Evolutionary conservation across 352 stramenopile species (phyloP).

Genomic region (Globisporangium mamillatum): DNA sequence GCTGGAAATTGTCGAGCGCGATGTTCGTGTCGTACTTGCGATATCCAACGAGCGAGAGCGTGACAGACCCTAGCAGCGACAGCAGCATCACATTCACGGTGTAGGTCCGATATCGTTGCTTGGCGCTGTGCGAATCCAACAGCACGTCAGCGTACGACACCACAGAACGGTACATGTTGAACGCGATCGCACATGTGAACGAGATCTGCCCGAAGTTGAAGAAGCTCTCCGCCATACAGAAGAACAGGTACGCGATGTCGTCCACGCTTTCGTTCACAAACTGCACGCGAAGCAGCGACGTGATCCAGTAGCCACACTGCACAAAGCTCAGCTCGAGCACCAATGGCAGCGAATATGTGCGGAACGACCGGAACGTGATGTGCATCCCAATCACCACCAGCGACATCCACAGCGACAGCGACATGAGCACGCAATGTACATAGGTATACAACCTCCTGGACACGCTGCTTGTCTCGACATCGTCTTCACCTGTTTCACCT

Average conservation of each 20-base stretch:
- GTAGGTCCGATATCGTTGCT: constrained; percentile 55
- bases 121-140: constrained; percentile 62
- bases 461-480: constrained; percentile 11
- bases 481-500: not conserved
- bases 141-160: constrained; percentile 75
- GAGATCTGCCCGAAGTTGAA: constrained; percentile 82
- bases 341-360: constrained; percentile 68
- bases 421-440: constrained; percentile 71
- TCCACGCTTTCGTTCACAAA: constrained; percentile 39
- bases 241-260: constrained; percentile 51
- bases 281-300: constrained; percentile 57
- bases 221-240: constrained; percentile 72
- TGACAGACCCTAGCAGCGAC: constrained; percentile 55
- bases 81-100: constrained; percentile 68
- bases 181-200: constrained; percentile 74
- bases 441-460: constrained; percentile 54
- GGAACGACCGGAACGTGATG: constrained; percentile 68
- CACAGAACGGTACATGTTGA: constrained; percentile 79
- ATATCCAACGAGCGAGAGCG: constrained; percentile 56
- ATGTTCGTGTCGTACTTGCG: constrained; percentile 31
- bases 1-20: constrained; percentile 41
- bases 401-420: constrained; percentile 71
- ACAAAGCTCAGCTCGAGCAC: constrained; percentile 65
- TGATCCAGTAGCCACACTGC: constrained; percentile 75
- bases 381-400: constrained; percentile 76